A percentile compares a stretch with the other conserved stretches of the same genome.
These are phyloP conservation scores for Ogataea trehaloabstinens DNA, from an alignment of 805 yeast genomes.

Conservation along the genomic window DNA sequence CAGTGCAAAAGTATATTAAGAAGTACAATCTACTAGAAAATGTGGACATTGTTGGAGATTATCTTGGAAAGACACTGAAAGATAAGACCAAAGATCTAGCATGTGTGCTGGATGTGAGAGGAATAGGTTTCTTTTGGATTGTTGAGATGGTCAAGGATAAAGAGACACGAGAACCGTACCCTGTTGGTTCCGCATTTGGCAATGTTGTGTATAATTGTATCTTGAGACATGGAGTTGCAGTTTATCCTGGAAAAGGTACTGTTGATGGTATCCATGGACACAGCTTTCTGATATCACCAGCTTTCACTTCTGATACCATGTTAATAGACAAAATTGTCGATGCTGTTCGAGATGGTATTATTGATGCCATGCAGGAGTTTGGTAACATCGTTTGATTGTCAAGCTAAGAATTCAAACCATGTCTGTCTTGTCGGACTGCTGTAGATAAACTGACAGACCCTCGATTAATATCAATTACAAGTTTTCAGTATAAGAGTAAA, in stretches of 20 bases:
- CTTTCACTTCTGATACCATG: constrained; percentile 38
- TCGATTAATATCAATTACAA: too few relatives aligned
- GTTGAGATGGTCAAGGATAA: constrained; percentile 44
- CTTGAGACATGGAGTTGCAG: constrained; percentile 38
- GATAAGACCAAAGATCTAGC: constrained; percentile 21
- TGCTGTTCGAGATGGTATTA: background rate
- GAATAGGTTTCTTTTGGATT: constrained; percentile 51
- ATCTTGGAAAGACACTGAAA: constrained; percentile 34
- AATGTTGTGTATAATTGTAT: constrained; percentile 32
- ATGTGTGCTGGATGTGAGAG: constrained; percentile 46
- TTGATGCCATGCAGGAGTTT: background rate
- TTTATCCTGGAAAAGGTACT: constrained; percentile 28
- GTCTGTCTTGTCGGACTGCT: too few relatives aligned
- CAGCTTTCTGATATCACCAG: constrained; percentile 43
- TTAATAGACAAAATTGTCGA: constrained; percentile 39
- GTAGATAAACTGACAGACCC: too few relatives aligned
- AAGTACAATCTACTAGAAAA: constrained; percentile 35
- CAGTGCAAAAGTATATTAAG: constrained; percentile 43
- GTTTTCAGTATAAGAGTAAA: too few relatives aligned
- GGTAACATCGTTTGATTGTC: too few relatives aligned
- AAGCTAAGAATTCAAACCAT: too few relatives aligned
- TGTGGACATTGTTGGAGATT: constrained; percentile 37
- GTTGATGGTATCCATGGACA: constrained; percentile 33
- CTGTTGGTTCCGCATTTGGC: constrained; percentile 27
- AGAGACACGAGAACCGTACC: constrained; percentile 41